Conservation (phyloP, 2,329 filamentous ascomycete species). For the Trichoderma cornu-damae region DNA sequence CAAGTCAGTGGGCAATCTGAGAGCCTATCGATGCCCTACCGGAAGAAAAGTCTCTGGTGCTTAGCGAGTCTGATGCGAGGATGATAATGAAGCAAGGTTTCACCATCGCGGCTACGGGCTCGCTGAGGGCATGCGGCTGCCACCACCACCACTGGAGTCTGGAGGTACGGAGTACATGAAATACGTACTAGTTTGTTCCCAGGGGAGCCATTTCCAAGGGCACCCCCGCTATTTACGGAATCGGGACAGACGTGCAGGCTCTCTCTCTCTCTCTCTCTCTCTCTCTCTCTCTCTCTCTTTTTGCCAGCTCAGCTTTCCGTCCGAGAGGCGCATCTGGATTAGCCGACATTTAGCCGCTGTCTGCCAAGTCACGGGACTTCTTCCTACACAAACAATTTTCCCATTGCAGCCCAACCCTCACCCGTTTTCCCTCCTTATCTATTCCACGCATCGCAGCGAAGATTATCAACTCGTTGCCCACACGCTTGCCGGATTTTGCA, state of each 20-base stretch:
- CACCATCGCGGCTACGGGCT: background rate
- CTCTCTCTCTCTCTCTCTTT: too few species aligned
- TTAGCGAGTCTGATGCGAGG: background rate
- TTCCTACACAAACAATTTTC: conserved; percentile 16
- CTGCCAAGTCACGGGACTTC: conserved; percentile 26
- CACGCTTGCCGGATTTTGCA: background rate
- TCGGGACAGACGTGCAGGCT: background rate
- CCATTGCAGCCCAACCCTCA: conserved; percentile 14
- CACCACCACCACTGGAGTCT: too few species aligned
- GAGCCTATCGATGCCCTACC: background rate
- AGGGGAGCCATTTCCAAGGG: too few species aligned
- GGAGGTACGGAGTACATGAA: too few species aligned
- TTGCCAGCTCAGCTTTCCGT: background rate
- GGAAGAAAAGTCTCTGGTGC: background rate
- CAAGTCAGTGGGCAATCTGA: background rate
- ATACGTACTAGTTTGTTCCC: background rate
- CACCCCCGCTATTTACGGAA: background rate
- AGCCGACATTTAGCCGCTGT: conserved; percentile 20
- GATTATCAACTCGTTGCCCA: background rate
- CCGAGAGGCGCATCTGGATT: background rate
- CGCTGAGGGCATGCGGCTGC: background rate
- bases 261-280: too few species aligned
- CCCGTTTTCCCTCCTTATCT: conserved; percentile 1
- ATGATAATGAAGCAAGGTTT: background rate
- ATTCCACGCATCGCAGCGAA: conserved; percentile 4